Base-by-base conservation (phyloP, 352 stramenopile species). In the Pythium biforme region DNA sequence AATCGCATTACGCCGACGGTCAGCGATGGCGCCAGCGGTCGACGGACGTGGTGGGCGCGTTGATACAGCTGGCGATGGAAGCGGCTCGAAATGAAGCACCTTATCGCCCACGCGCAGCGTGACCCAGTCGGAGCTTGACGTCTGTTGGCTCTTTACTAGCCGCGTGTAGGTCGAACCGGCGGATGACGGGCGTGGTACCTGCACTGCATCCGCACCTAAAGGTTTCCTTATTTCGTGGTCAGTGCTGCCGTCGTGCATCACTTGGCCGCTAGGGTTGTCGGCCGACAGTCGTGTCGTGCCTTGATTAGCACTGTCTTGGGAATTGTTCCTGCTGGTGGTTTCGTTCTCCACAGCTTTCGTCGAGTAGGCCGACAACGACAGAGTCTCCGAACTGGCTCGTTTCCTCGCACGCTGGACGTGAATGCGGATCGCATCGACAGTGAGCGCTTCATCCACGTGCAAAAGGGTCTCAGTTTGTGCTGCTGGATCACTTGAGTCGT, bases 51-150 rank as follows among this genome's bases (percentile, higher is more conserved):
- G 34, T 4, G 48, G 34, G 5, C 34, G 48, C 15, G 19, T 33
- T 2, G 53, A 59, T 17, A 37, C 1, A 47, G 29, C 10, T 11
- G 62, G 62, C n/a, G 62, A 55, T 4, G 47, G 54, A 14, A 69
- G 41, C 4, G 62, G 62, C 34, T 72, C 65, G 34, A 72, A 68
- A 3, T 64, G 48, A 17, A 72, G 59, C 33, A 49, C 39, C 12
- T 57, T 67, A 39, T 60, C 54, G 17, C 65, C 59, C 1, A 72
- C 48, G 1, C 46, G 46, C 65, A 72, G 59, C 2, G 47, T 68
- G 20, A 68, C 59, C 65, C 65, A 72, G 40, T 64, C 59, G 34
- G 8, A 34, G 31, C 33, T 69, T 19, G 33, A 41, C 9, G 37
- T 41, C 39, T 29, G 57, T 25, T 40, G 7, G 14, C 47, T 49